Evolutionary conservation across 129 eudicot species (phyloP).

Genomic region (Tagetes patula): DNA sequence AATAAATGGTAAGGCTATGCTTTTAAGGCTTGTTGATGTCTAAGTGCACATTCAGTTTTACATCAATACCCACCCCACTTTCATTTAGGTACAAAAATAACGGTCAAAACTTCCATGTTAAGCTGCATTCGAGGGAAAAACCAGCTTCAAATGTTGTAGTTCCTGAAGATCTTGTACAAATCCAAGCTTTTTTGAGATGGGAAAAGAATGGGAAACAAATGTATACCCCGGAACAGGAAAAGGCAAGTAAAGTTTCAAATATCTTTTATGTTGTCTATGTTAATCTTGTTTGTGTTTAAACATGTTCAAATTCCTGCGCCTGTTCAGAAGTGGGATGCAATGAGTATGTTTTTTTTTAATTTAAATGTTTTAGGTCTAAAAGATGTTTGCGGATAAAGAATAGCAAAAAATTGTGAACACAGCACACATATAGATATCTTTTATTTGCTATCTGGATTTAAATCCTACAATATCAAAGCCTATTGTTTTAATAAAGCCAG

Average conservation of each 20-base stretch:
- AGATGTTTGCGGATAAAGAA: conserved; percentile 6
- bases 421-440: not conserved
- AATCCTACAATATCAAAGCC: not conserved
- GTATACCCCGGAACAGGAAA: conserved; percentile 86
- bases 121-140: conserved; percentile 44
- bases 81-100: conserved; percentile 65
- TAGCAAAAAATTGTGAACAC: not conserved
- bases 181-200: conserved; percentile 95
- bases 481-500: not conserved
- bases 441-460: conserved; percentile 5
- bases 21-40: conserved; percentile 12
- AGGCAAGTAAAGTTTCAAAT: conserved; percentile 46
- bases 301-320: conserved; percentile 12
- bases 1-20: conserved; percentile 60
- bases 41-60: not conserved
- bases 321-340: conserved; percentile 1
- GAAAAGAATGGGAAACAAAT: conserved; percentile 93
- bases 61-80: not conserved
- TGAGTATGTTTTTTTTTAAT: not conserved
- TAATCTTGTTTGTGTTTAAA: conserved; percentile 20
- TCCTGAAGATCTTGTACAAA: conserved; percentile 96
- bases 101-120: conserved; percentile 63
- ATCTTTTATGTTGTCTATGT: conserved; percentile 4
- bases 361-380: conserved; percentile 6
- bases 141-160: conserved; percentile 46